These are phyloP conservation scores for Hanseniaspora mollemarum DNA, from an alignment of 805 yeast genomes.

Conservation along the genomic window DNA sequence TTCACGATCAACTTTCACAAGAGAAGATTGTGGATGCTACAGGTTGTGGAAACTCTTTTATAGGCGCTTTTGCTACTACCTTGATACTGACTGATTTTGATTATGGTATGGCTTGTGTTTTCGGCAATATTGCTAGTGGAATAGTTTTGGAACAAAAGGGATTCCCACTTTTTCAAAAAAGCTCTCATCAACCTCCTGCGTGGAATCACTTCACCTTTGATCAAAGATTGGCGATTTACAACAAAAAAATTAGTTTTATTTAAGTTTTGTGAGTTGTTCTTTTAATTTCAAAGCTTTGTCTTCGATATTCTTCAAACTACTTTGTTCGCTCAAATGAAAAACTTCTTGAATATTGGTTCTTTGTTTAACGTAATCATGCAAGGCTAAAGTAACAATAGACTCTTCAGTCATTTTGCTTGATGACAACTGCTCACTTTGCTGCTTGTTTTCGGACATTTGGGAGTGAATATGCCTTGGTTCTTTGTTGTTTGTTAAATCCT, in stretches of 20 bases:
- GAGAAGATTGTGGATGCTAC: constrained; percentile 70
- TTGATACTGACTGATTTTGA: constrained; percentile 38
- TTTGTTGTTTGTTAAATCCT: too few species aligned
- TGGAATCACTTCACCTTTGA: constrained; percentile 53
- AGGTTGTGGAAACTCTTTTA: constrained; percentile 86
- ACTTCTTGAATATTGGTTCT: constrained; percentile 10
- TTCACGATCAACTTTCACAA: constrained; percentile 39
- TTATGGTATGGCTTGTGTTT: constrained; percentile 45
- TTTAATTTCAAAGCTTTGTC: not conserved
- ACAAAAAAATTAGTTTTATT: constrained; percentile 16
- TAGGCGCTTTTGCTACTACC: constrained; percentile 68
- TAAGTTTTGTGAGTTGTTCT: not conserved
- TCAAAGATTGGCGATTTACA: constrained; percentile 32
- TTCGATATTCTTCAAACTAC: not conserved
- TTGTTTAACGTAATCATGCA: constrained; percentile 1
- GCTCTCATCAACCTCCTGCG: constrained; percentile 22
- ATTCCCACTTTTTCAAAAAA: constrained; percentile 38
- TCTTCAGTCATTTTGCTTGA: constrained; percentile 1
- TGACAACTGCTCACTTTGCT: not conserved
- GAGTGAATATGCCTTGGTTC: not conserved
- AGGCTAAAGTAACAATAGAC: not conserved
- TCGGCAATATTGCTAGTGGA: constrained; percentile 72
- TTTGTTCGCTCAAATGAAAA: constrained; percentile 3
- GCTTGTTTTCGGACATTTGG: not conserved
- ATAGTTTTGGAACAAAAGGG: constrained; percentile 74